Conservation (phyloP, 2,329 filamentous ascomycete genomes). For the Aspergillus flavus region DNA sequence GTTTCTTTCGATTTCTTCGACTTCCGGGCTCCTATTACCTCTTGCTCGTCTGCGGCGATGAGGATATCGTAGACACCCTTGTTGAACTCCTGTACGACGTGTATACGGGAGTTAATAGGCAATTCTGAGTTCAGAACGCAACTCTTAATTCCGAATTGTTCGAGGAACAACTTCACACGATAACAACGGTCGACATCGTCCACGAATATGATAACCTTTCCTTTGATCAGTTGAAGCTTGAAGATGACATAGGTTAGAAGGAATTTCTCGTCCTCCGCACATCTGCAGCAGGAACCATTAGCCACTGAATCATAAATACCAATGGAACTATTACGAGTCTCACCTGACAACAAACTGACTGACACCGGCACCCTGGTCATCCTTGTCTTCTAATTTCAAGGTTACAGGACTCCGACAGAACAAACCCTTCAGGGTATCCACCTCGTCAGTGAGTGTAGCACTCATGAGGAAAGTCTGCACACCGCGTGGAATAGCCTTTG, state of each 20-base stretch:
- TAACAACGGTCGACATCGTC: conserved; percentile 88
- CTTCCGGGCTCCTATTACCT: conserved; percentile 66
- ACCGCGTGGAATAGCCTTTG: conserved; percentile 76
- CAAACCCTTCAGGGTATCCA: conserved; percentile 79
- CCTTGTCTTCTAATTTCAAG: conserved; percentile 79
- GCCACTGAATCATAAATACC: conserved; percentile 17
- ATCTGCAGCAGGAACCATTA: conserved; percentile 50
- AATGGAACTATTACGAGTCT: conserved; percentile 23
- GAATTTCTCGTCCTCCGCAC: conserved; percentile 97
- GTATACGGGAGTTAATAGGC: conserved; percentile 87
- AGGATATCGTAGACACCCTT: conserved; percentile 96
- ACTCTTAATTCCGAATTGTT: conserved; percentile 94
- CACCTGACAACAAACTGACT: conserved; percentile 86
- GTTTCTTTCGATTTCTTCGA: conserved; percentile 32
- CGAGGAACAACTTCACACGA: conserved; percentile 88
- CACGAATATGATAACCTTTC: conserved; percentile 85
- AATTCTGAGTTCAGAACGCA: conserved; percentile 94
- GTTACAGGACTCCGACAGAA: conserved; percentile 82
- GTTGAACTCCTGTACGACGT: conserved; percentile 97
- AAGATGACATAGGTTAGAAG: conserved; percentile 90
- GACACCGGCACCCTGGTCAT: conserved; percentile 74
- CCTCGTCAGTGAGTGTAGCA: conserved; percentile 84
- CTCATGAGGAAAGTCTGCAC: conserved; percentile 93
- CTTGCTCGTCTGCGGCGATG: conserved; percentile 90
- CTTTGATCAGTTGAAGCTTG: conserved; percentile 90